Conservation (phyloP, 2,329 filamentous ascomycete genomes). For the Trichoderma hamatum region DNA sequence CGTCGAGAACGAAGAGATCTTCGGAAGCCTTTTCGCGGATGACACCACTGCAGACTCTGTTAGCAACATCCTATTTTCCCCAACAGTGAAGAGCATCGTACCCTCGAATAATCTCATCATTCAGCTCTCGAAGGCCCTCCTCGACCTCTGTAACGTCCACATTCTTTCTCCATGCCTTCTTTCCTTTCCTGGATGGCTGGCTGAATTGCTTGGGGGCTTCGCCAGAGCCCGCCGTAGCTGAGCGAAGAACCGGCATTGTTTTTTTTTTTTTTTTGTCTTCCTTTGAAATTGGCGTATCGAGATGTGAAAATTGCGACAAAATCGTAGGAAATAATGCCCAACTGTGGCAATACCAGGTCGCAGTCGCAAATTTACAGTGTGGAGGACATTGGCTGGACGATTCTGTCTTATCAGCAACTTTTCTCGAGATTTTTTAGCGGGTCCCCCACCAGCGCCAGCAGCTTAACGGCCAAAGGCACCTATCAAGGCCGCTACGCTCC, state of each 20-base stretch:
- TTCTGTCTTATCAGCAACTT: conserved; percentile 21
- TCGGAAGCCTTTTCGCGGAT: conserved; percentile 80
- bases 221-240: conserved; percentile 49
- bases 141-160: conserved; percentile 89
- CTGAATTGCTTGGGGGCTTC: conserved; percentile 77
- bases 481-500: no score
- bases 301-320: not conserved
- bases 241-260: conserved; percentile 58
- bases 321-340: not conserved
- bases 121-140: conserved; percentile 77
- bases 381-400: not conserved
- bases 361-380: conserved; percentile 11
- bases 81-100: conserved; percentile 45
- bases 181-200: conserved; percentile 93
- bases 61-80: conserved; percentile 21
- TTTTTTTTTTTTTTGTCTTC: conserved; percentile 25
- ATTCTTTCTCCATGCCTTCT: conserved; percentile 99
- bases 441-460: conserved; percentile 6
- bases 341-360: not conserved
- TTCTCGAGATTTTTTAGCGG: conserved; percentile 28
- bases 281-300: not conserved
- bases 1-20: conserved; percentile 84
- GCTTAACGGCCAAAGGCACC: not conserved
- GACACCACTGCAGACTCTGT: conserved; percentile 65
- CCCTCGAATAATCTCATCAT: conserved; percentile 91